Conservation (phyloP, 768 basidiomycete species). For the Macrolepiota fuliginosa region DNA sequence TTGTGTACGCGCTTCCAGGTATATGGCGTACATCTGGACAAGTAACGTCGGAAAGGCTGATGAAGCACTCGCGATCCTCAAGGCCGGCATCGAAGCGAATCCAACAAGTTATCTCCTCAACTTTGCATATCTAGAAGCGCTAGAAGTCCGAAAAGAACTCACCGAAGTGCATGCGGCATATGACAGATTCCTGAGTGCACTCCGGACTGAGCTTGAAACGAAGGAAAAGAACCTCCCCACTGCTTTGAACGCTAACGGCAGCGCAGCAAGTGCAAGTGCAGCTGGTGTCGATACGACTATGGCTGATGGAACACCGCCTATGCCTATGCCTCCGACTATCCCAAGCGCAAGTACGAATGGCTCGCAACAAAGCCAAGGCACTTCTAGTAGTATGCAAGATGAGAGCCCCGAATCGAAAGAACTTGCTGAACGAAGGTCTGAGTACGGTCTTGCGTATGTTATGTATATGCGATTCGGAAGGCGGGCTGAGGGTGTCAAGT, state of each 20-base stretch:
- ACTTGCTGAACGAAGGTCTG: conserved; percentile 54
- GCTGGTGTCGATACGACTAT: neutral
- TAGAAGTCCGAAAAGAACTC: conserved; percentile 54
- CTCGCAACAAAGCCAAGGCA: conserved; percentile 8
- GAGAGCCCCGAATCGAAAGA: conserved; percentile 59
- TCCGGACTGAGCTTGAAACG: conserved; percentile 62
- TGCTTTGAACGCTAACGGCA: conserved; percentile 7
- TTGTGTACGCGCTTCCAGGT: conserved; percentile 48
- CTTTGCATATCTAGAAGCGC: conserved; percentile 82
- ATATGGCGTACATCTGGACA: conserved; percentile 89
- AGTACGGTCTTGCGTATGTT: conserved; percentile 78
- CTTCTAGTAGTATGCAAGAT: conserved; percentile 43
- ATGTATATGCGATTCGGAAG: conserved; percentile 94
- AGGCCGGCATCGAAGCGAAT: conserved; percentile 86
- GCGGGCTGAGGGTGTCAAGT: conserved; percentile 83
- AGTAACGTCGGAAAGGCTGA: conserved; percentile 71
- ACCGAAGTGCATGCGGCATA: conserved; percentile 70
- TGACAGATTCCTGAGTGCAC: conserved; percentile 65
- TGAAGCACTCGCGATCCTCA: conserved; percentile 78
- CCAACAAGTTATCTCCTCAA: conserved; percentile 84
- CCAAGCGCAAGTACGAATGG: neutral
- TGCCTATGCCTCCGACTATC: neutral
- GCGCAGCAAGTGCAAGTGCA: conserved; percentile 37
- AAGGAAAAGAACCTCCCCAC: conserved; percentile 46
- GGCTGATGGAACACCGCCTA: neutral